Conservation (phyloP, 2,329 filamentous ascomycete species). For the Emmonsiellopsis sp. region DNA sequence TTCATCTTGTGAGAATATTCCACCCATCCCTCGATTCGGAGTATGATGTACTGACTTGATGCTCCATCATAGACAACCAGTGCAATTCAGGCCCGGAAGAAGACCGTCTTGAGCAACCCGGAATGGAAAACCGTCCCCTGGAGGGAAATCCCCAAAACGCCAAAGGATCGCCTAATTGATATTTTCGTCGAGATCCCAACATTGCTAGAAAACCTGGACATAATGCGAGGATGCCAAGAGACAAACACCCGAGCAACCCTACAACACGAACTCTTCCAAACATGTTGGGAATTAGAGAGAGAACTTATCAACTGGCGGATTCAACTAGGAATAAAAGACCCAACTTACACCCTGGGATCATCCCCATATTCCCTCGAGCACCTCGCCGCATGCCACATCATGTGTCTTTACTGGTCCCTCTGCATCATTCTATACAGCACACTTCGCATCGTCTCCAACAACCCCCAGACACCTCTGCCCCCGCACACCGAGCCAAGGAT, state of each 20-base stretch:
- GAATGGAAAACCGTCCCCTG: conserved; percentile 30
- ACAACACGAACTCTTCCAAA: not conserved
- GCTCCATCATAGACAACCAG: conserved; percentile 2
- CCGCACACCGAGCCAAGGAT: conserved; percentile 2
- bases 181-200: conserved; percentile 23
- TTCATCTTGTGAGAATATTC: conserved; percentile 5
- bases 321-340: not conserved
- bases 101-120: conserved; percentile 20
- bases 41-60: not conserved
- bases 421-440: conserved; percentile 6
- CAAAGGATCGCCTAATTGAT: conserved; percentile 27
- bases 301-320: not conserved
- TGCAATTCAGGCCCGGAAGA: conserved; percentile 14
- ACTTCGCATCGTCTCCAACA: conserved; percentile 1
- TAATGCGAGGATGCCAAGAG: conserved; percentile 3
- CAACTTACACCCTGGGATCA: not conserved
- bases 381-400: conserved; percentile 5
- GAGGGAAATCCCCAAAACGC: conserved; percentile 21
- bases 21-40: not conserved
- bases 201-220: conserved; percentile 22
- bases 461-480: not conserved
- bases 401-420: conserved; percentile 4
- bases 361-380: conserved; percentile 3
- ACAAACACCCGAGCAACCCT: not conserved
- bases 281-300: too few species aligned